phyloP scores from a whole-genome alignment of 192 early-diverging fungal species.

The Coemansia furcata region DNA sequence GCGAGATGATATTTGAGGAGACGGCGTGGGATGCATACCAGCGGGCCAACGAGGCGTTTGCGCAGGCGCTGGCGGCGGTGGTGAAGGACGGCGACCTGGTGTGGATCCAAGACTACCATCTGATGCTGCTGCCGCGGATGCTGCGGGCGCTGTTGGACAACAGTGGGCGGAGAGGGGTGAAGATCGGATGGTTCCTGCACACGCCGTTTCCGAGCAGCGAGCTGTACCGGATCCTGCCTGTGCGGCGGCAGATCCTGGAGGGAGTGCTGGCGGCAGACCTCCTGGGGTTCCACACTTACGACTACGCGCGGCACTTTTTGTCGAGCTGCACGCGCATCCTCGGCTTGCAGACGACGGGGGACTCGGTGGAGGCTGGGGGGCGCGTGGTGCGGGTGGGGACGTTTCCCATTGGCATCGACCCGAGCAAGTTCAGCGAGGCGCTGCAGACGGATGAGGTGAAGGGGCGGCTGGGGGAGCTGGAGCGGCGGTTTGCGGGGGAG shows the following conservation, averaged over 20 bases:
- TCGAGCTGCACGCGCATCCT: constrained; percentile 96
- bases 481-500: constrained; percentile 79
- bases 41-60: constrained; percentile 89
- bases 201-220: constrained; percentile 97
- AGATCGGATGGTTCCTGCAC: constrained; percentile 98
- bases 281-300: constrained; percentile 98
- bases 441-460: constrained; percentile 67
- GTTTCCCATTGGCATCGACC: constrained; percentile 99
- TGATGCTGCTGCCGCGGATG: constrained; percentile 93
- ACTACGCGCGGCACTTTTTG: constrained; percentile 98
- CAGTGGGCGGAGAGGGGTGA: constrained; percentile 66
- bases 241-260: constrained; percentile 87
- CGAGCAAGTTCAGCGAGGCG: constrained; percentile 87
- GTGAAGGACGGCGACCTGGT: constrained; percentile 86
- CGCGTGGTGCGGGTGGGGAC: constrained; percentile 92
- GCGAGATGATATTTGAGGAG: constrained; percentile 96
- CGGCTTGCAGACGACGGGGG: constrained; percentile 88
- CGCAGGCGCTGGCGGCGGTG: constrained; percentile 82
- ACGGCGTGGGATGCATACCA: constrained; percentile 95
- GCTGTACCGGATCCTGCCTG: constrained; percentile 95
- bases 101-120: constrained; percentile 96
- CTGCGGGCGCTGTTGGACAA: constrained; percentile 64
- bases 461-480: constrained; percentile 74
- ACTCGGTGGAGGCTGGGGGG: constrained; percentile 75
- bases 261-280: constrained; percentile 93